A percentile compares a stretch with the other conserved stretches of the same genome.
These are phyloP conservation scores for Colletotrichum plurivorum DNA, from an alignment of 2,329 filamentous ascomycete genomes.

Conservation along the genomic window DNA sequence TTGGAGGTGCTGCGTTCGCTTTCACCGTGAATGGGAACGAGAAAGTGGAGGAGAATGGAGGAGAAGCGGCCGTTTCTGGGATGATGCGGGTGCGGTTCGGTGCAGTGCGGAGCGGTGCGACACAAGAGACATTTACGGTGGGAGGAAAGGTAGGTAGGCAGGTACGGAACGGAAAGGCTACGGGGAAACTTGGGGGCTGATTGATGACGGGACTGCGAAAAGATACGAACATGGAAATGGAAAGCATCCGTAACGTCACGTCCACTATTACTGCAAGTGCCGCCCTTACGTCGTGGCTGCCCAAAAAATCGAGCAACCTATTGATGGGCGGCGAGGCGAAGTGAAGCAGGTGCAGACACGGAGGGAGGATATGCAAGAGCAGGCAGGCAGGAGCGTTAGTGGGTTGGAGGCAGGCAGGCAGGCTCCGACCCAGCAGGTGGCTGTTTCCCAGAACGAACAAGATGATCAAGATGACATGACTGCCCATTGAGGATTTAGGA, in stretches of 20 bases:
- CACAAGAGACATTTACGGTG: neutral
- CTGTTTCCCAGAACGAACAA: constrained; percentile 4
- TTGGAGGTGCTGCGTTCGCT: no score
- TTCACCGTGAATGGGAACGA: no score
- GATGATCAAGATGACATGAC: neutral
- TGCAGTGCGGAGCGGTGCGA: constrained; percentile 8
- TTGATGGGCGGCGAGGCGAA: no score
- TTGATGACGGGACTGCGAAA: no score
- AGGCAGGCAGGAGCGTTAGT: neutral
- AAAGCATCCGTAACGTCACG: no score
- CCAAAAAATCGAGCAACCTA: no score
- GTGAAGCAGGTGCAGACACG: no score
- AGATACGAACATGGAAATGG: no score
- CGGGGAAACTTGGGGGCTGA: no score
- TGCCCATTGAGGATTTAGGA: constrained; percentile 11
- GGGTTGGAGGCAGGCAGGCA: neutral
- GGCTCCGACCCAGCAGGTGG: neutral
- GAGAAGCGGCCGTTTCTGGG: constrained; percentile 26
- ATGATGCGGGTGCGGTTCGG: constrained; percentile 3
- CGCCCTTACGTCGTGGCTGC: no score
- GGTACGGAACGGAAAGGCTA: neutral
- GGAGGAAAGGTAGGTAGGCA: neutral
- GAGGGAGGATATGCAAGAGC: neutral
- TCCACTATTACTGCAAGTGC: no score
- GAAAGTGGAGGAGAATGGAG: neutral